A percentile compares a stretch with the other conserved stretches of the same genome.
Conservation (phyloP, 768 basidiomycete species). For the Coprinopsis cinerea region DNA sequence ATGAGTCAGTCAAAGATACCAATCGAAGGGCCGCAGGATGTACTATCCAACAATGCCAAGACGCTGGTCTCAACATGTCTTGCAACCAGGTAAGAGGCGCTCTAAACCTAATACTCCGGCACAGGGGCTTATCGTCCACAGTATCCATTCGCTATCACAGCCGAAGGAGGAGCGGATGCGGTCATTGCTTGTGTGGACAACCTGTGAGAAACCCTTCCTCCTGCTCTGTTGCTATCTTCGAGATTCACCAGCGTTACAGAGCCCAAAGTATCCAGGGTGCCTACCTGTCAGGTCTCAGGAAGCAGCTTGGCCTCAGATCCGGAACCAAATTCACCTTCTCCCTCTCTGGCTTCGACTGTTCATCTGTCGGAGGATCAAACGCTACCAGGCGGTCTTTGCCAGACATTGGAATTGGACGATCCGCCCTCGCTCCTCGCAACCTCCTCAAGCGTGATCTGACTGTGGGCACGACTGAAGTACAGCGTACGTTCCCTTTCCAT, state of each 20-base stretch:
- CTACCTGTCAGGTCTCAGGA: neutral
- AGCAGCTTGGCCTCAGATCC: neutral
- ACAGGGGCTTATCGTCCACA: neutral
- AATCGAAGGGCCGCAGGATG: neutral
- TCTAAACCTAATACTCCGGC: neutral
- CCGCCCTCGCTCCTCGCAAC: neutral
- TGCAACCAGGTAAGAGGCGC: neutral
- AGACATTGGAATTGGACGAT: neutral
- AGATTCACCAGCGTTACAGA: neutral
- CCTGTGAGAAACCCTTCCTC: too few species aligned
- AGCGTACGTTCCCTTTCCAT: neutral
- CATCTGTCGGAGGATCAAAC: neutral
- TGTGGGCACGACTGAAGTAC: neutral
- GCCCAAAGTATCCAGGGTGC: slow-evolving; percentile 2
- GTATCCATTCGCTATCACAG: neutral
- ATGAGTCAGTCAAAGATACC: neutral
- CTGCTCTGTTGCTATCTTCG: neutral
- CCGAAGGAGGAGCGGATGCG: neutral
- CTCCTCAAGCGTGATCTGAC: neutral
- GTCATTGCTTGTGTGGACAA: neutral
- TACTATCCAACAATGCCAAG: neutral
- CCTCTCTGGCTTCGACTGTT: slow-evolving; percentile 1
- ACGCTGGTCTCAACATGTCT: neutral
- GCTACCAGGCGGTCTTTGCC: neutral
- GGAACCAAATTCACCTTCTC: slow-evolving; percentile 1